phyloP scores from a whole-genome alignment of 2,329 filamentous ascomycete genomes.

The Penicillium sp. region DNA sequence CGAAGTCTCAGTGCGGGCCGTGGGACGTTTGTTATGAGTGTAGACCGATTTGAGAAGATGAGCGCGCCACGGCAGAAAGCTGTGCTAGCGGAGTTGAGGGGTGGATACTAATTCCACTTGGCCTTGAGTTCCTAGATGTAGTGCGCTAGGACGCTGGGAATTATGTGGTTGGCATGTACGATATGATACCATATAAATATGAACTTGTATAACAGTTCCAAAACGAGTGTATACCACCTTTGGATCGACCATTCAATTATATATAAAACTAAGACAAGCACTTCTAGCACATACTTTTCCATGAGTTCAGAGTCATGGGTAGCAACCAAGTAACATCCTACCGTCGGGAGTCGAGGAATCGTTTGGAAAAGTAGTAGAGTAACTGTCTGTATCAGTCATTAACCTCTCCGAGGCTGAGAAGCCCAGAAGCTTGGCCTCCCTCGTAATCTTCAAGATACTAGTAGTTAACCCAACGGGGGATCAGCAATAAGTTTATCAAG shows the following conservation, averaged over 20 bases:
- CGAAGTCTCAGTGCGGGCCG: constrained; percentile 86
- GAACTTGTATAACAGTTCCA: background rate
- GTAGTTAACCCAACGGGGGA: too few relatives aligned
- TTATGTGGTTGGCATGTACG: background rate
- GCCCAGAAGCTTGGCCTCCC: too few relatives aligned
- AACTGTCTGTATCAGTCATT: too few relatives aligned
- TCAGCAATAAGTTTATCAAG: too few relatives aligned
- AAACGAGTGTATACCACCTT: background rate
- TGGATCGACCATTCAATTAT: background rate
- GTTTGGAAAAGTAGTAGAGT: too few relatives aligned
- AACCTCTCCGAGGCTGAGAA: too few relatives aligned
- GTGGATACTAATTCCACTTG: constrained; percentile 29
- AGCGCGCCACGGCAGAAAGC: constrained; percentile 63
- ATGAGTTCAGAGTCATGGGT: too few relatives aligned
- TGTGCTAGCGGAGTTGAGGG: constrained; percentile 54
- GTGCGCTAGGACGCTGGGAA: background rate
- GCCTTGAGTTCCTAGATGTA: too few relatives aligned
- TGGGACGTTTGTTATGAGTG: constrained; percentile 75
- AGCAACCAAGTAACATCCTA: too few relatives aligned
- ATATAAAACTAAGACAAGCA: background rate
- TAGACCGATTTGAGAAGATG: constrained; percentile 74
- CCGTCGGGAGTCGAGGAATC: too few relatives aligned
- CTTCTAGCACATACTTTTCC: too few relatives aligned
- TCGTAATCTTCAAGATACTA: too few relatives aligned
- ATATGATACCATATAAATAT: background rate